phyloP scores from a whole-genome alignment of 768 basidiomycete species.

The Pleurotus cornucopiae region DNA sequence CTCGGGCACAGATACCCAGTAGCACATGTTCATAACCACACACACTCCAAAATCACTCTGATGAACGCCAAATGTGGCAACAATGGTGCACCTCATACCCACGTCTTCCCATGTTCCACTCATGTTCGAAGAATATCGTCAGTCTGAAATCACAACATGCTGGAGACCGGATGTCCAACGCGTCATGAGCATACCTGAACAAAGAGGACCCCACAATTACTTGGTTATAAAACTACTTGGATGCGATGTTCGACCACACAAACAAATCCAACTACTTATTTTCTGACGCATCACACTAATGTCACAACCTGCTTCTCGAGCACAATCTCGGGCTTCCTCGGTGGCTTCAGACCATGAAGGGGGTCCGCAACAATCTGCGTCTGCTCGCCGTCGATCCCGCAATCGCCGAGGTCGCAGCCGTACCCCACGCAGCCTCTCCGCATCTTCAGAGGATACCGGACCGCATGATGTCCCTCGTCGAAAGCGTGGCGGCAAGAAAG shows the following conservation, averaged over 20 bases:
- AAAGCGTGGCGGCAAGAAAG: constrained; percentile 13
- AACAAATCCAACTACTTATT: too few species aligned
- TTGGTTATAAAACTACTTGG: neutral
- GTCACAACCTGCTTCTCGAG: constrained; percentile 6
- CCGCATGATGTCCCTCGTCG: constrained; percentile 6
- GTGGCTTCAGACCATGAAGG: constrained; percentile 7
- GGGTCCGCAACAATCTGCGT: neutral
- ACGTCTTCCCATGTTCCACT: neutral
- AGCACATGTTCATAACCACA: too few species aligned
- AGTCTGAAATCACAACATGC: neutral
- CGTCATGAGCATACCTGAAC: neutral
- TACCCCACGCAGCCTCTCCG: constrained; percentile 11
- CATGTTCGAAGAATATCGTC: neutral
- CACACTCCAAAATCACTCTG: too few species aligned
- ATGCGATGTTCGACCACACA: too few species aligned
- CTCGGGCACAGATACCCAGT: too few species aligned
- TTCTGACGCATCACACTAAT: neutral
- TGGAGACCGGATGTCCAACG: neutral
- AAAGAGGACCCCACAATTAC: neutral
- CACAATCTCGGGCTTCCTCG: constrained; percentile 7
- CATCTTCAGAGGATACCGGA: constrained; percentile 2
- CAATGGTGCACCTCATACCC: too few species aligned
- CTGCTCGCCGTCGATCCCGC: neutral
- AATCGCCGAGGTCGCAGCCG: constrained; percentile 15
- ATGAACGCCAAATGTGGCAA: too few species aligned